A percentile compares a stretch with the other conserved stretches of the same genome.
These are phyloP conservation scores for Digitaria exilis DNA, from an alignment of 202 grass and related monocot species.

Conservation along the genomic window DNA sequence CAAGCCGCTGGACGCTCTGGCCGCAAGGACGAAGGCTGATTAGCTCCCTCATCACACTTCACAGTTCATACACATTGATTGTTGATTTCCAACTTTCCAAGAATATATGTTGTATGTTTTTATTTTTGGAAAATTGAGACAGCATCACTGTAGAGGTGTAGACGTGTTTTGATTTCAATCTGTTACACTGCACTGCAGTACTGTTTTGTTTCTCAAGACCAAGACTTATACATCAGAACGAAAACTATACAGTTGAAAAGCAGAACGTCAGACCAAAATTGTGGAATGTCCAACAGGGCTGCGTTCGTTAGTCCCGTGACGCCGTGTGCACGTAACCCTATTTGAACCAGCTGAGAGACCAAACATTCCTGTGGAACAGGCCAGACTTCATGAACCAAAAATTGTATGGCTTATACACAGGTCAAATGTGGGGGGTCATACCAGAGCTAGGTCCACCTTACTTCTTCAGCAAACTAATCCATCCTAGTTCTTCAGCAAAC, in stretches of 20 bases:
- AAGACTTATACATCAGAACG: not conserved
- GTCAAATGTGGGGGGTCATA: not conserved
- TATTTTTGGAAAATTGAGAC: no score
- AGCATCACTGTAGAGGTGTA: no score
- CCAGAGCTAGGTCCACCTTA: not conserved
- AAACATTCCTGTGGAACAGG: not conserved
- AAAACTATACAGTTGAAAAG: not conserved
- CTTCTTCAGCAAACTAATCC: constrained; percentile 2
- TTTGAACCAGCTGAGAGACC: constrained; percentile 15
- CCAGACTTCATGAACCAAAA: not conserved
- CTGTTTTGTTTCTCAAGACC: not conserved
- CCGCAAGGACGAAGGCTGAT: not conserved
- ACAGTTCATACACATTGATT: not conserved
- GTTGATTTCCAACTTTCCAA: not conserved
- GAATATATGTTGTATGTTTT: not conserved
- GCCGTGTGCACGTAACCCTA: not conserved
- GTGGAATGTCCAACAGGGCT: not conserved
- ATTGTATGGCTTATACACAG: not conserved
- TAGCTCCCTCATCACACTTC: not conserved
- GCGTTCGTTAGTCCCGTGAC: not conserved
- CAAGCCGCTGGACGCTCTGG: constrained; percentile 27
- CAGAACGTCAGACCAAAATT: not conserved
- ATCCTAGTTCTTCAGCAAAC: no score
- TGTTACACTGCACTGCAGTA: not conserved
- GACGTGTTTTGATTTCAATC: not conserved